Conservation (phyloP, 768 basidiomycete species). For the Trametes maxima region DNA sequence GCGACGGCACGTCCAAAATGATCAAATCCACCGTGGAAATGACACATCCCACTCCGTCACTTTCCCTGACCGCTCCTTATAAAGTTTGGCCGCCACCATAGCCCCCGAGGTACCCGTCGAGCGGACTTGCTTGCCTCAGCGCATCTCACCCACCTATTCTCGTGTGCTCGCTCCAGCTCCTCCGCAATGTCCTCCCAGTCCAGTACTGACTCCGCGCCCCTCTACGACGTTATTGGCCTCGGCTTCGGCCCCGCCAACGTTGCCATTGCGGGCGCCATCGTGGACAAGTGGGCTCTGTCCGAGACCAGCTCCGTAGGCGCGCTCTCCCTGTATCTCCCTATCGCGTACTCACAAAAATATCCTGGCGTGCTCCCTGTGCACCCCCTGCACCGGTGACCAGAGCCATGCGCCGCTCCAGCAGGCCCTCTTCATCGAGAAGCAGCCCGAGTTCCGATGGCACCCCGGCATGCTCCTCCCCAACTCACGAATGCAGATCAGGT, state of each 20-base stretch:
- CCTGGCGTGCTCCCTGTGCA: background rate
- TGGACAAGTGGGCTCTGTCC: constrained; percentile 42
- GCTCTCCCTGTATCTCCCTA: constrained; percentile 3
- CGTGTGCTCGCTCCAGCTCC: background rate
- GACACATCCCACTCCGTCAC: constrained; percentile 1
- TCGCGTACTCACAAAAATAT: background rate
- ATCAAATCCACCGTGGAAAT: constrained; percentile 12
- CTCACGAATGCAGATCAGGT: constrained; percentile 58
- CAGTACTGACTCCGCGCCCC: background rate
- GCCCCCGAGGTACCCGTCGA: constrained; percentile 5
- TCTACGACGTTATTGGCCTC: constrained; percentile 50
- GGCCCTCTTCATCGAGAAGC: constrained; percentile 51
- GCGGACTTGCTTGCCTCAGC: constrained; percentile 12
- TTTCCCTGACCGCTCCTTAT: constrained; percentile 13
- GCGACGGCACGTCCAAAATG: background rate
- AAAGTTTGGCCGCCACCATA: constrained; percentile 6
- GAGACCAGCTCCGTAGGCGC: constrained; percentile 17
- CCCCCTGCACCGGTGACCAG: constrained; percentile 10
- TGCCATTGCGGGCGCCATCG: constrained; percentile 50
- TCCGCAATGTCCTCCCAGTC: constrained; percentile 10
- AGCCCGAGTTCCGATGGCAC: constrained; percentile 53
- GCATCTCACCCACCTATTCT: constrained; percentile 12
- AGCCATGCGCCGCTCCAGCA: constrained; percentile 30
- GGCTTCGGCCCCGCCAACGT: constrained; percentile 59
- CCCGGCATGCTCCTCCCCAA: constrained; percentile 57